phyloP scores from a whole-genome alignment of 1,284 basidiomycete genomes.

The Leccinum pseudoinsigne region DNA sequence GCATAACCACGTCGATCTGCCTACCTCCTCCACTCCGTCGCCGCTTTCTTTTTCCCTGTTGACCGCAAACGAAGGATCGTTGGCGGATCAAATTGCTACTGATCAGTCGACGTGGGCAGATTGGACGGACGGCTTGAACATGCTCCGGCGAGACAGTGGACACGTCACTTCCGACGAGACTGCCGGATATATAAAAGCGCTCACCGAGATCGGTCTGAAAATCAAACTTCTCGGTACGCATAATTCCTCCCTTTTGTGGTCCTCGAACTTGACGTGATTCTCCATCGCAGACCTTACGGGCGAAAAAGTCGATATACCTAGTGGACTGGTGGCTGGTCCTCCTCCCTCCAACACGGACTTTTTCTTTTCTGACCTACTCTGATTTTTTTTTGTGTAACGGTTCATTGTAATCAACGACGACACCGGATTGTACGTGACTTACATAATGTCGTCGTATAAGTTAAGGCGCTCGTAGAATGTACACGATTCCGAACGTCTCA shows the following conservation, averaged over 20 bases:
- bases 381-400: constrained; percentile 6
- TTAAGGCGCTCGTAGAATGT: constrained; percentile 28
- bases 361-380: constrained; percentile 75
- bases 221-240: constrained; percentile 84
- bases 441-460: constrained; percentile 10
- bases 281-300: constrained; percentile 74
- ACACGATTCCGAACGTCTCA: constrained; percentile 16
- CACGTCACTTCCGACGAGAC: constrained; percentile 86
- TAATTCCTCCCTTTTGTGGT: not conserved
- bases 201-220: constrained; percentile 94
- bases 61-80: constrained; percentile 68
- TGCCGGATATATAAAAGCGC: constrained; percentile 77
- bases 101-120: constrained; percentile 88
- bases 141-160: constrained; percentile 77
- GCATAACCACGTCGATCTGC: constrained; percentile 58
- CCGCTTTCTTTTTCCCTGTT: constrained; percentile 81
- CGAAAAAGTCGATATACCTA: constrained; percentile 90
- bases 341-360: constrained; percentile 84
- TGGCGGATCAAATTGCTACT: constrained; percentile 87
- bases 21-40: constrained; percentile 56
- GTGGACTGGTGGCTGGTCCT: constrained; percentile 64
- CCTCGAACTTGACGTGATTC: constrained; percentile 2
- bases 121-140: constrained; percentile 95
- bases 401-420: constrained; percentile 10
- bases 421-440: not conserved